Percentiles rank a stretch among this genome's conserved stretches.
Conservation (phyloP, 2,329 filamentous ascomycete species). For the Aspergillus udagawae region DNA sequence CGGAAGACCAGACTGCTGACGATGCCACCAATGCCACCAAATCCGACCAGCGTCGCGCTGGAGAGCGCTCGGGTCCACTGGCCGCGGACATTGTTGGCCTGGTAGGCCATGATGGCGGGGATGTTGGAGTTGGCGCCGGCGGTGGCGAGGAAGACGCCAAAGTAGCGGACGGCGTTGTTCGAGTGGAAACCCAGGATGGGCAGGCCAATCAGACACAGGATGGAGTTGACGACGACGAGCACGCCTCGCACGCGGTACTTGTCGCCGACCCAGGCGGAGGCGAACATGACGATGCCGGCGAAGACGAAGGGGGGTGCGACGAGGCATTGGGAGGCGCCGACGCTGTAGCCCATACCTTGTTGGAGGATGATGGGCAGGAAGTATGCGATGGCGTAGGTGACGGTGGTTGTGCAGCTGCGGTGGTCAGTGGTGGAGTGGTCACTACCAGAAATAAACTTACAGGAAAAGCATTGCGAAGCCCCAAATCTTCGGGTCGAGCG, state of each 20-base stretch:
- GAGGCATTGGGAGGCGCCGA: conserved; percentile 64
- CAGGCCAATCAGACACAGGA: conserved; percentile 65
- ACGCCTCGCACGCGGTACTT: conserved; percentile 63
- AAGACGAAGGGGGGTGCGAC: conserved; percentile 66
- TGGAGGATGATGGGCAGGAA: conserved; percentile 72
- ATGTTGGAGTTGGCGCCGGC: conserved; percentile 75
- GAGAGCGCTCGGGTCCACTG: conserved; percentile 85
- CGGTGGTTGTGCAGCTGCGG: conserved; percentile 57
- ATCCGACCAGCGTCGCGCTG: conserved; percentile 69
- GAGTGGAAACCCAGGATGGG: conserved; percentile 67
- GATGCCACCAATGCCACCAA: conserved; percentile 75
- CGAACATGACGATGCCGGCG: conserved; percentile 60
- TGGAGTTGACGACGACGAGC: conserved; percentile 62
- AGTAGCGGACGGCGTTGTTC: conserved; percentile 59
- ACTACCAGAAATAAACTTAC: conserved; percentile 37
- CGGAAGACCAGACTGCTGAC: conserved; percentile 71
- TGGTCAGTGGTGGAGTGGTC: background rate
- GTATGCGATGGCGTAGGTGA: conserved; percentile 71
- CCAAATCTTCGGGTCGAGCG: conserved; percentile 53
- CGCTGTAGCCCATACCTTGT: conserved; percentile 58
- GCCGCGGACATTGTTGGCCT: conserved; percentile 82
- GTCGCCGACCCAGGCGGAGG: conserved; percentile 62
- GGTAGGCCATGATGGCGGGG: conserved; percentile 70
- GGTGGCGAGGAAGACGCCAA: conserved; percentile 70
- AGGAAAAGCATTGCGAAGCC: conserved; percentile 51